Evolutionary conservation across 2,329 filamentous ascomycete species (phyloP).

Genomic region (Talaromyces sp.): DNA sequence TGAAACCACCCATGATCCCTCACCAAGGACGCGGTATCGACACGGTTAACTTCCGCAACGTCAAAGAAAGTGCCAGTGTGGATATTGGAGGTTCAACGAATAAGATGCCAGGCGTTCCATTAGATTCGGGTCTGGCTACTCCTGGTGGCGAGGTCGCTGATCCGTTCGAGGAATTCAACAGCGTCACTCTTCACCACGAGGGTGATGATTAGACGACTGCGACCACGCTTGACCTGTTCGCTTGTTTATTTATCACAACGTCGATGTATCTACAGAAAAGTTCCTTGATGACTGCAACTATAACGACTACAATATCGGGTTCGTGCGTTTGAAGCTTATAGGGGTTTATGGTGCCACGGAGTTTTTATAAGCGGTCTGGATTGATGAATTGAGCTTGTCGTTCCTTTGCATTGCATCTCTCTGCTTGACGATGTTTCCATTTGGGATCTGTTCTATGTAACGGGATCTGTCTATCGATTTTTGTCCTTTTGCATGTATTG

Average conservation of each 20-base stretch:
- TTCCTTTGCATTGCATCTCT: constrained; percentile 6
- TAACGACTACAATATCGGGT: constrained; percentile 8
- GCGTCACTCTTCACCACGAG: constrained; percentile 93
- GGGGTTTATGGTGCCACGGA: constrained; percentile 2
- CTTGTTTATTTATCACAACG: neutral
- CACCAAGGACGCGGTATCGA: constrained; percentile 86
- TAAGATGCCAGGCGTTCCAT: constrained; percentile 70
- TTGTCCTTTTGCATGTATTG: constrained; percentile 9
- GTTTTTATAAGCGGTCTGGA: constrained; percentile 3
- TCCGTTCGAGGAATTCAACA: constrained; percentile 98
- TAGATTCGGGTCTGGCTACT: constrained; percentile 81
- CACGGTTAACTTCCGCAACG: constrained; percentile 94
- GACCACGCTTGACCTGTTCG: neutral
- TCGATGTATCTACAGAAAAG: constrained; percentile 5
- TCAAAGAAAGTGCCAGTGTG: constrained; percentile 94
- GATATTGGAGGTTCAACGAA: constrained; percentile 55
- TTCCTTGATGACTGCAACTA: constrained; percentile 6
- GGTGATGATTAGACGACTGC: constrained; percentile 61
- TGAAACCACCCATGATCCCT: constrained; percentile 96
- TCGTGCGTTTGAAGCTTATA: neutral
- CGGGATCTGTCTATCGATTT: neutral
- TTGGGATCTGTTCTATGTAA: neutral
- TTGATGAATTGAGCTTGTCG: neutral
- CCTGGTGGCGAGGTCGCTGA: constrained; percentile 78
- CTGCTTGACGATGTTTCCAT: constrained; percentile 8